Base-by-base conservation (phyloP, 1,139 yeast species). In the Protomyces arabidopsidicola region DNA sequence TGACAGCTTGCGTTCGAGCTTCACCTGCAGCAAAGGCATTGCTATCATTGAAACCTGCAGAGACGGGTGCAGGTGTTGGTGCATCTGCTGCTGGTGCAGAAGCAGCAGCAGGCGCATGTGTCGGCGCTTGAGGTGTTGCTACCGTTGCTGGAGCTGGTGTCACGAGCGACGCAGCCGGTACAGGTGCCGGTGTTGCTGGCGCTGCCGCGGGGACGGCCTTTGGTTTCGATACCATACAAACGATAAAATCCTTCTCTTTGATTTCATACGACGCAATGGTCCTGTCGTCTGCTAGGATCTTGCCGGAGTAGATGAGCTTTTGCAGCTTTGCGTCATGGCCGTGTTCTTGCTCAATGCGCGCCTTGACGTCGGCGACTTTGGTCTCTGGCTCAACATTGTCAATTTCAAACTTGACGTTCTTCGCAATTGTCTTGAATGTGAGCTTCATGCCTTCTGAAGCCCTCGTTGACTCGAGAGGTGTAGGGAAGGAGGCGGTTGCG, bases 271-370 rank as follows among this genome's bases (percentile, higher is more conserved):
- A 80, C 62, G 82, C 88, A 68, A 91, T 80, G 4, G 87, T 81
- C 73, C 89, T 87, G 63, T 83, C 90, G 76, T 93, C 96, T 71
- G 84, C 90, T 66, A 93, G 82, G 53, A 93, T 95, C 73, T 90
- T 90, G 72, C 95, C 96, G 1, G 97, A 90, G 75, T 87, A 93
- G 66, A 95, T 96, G 72, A 93, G 83, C 76, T 91, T 93, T 74
- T 93, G 85, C 73, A 87, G 93, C 5, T 83, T 76, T 2, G 84
- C 82, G 42, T 87, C 95, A 71, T 90, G 85, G 16, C 82, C 84
- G 70, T 88, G 86, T 65, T 82, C 79, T 45, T 79, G 76, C 9
- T 91, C 95, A 63, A 93, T 81, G 70, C 84, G 83, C 71, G 85
- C 87, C 75, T 93, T 93, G 54, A 87, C 84, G 48, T 84, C 79